Conservation (phyloP, 2,329 filamentous ascomycete genomes). For the Penicillium freii region DNA sequence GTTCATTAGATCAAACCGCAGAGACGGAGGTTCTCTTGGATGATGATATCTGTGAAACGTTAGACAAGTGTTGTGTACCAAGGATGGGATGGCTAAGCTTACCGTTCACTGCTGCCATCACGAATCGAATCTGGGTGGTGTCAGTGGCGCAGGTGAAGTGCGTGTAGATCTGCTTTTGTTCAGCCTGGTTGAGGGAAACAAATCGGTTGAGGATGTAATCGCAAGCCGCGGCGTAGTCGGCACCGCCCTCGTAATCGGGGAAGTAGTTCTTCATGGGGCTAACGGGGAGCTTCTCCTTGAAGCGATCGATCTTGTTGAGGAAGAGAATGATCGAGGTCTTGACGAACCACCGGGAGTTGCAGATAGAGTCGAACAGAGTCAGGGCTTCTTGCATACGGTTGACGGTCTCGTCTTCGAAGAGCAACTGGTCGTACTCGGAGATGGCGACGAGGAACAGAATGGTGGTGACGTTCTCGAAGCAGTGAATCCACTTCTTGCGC, state of each 20-base stretch:
- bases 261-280: conserved; percentile 76
- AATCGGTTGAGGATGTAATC: conserved; percentile 99
- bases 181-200: conserved; percentile 96
- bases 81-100: conserved; percentile 37
- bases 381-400: conserved; percentile 73
- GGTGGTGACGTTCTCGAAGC: conserved; percentile 96
- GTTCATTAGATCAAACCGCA: conserved; percentile 86
- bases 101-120: conserved; percentile 99
- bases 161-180: conserved; percentile 99
- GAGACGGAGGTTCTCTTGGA: conserved; percentile 96
- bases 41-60: conserved; percentile 82
- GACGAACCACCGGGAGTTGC: conserved; percentile 70
- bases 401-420: conserved; percentile 94
- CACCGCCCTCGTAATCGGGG: conserved; percentile 80
- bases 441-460: conserved; percentile 97
- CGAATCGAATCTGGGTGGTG: conserved; percentile 97
- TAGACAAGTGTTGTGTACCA: neutral
- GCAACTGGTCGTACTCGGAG: conserved; percentile 91
- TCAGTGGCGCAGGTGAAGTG: conserved; percentile 99
- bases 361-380: conserved; percentile 69
- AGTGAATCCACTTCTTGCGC: conserved; percentile 99
- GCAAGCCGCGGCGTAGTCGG: conserved; percentile 92
- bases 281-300: conserved; percentile 71
- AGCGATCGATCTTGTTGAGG: conserved; percentile 72
- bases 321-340: conserved; percentile 72